These are phyloP conservation scores for Boletus semigastroideus DNA, from an alignment of 1,284 basidiomycete species.

Conservation along the genomic window DNA sequence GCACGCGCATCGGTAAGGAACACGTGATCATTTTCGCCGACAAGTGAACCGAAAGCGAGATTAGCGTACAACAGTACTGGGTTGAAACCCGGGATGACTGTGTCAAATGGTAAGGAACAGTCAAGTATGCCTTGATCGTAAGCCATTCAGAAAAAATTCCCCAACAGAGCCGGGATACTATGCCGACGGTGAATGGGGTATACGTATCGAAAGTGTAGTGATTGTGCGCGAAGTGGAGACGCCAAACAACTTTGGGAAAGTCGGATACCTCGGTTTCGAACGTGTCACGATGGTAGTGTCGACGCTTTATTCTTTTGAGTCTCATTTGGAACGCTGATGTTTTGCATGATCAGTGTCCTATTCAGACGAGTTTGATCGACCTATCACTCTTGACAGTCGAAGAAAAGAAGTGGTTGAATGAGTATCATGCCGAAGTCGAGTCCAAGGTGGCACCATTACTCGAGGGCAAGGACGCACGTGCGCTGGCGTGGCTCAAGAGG, in stretches of 20 bases:
- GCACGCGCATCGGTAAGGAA: constrained; percentile 64
- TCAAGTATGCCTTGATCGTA: neutral
- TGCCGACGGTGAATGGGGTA: constrained; percentile 88
- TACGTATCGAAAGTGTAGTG: constrained; percentile 90
- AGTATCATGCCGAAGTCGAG: constrained; percentile 79
- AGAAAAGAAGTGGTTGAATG: constrained; percentile 84
- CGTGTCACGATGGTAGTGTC: constrained; percentile 72
- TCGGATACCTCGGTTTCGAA: constrained; percentile 83
- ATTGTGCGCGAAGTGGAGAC: constrained; percentile 74
- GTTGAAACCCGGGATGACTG: constrained; percentile 82
- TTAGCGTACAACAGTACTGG: constrained; percentile 66
- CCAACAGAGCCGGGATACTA: constrained; percentile 87
- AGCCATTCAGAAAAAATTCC: neutral
- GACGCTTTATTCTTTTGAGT: constrained; percentile 13
- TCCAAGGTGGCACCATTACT: constrained; percentile 79
- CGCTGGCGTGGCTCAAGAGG: constrained; percentile 76
- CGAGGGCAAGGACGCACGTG: constrained; percentile 61
- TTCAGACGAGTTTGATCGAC: constrained; percentile 85
- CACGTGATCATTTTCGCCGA: neutral
- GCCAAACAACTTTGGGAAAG: constrained; percentile 84
- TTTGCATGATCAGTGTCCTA: constrained; percentile 61
- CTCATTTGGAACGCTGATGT: constrained; percentile 6
- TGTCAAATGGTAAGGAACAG: constrained; percentile 69
- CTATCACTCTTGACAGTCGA: constrained; percentile 56
- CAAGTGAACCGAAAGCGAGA: neutral